Conservation (phyloP, 331 rosid genomes). For the Quercus lobata region DNA sequence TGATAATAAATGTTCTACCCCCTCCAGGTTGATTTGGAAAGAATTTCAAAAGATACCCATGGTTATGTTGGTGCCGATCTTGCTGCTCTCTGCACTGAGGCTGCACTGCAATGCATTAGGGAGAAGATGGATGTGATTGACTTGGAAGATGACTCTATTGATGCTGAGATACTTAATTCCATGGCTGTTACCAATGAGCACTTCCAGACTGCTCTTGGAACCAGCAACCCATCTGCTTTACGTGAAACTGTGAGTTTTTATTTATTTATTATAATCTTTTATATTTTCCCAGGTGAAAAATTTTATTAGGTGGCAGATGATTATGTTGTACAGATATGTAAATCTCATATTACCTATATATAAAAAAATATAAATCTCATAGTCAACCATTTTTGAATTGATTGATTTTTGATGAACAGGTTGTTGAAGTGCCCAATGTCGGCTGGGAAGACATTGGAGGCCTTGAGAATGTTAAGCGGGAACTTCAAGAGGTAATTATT, state of each 20-base stretch:
- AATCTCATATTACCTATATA: background rate
- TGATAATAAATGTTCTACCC: background rate
- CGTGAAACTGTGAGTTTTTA: background rate
- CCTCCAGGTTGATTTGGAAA: constrained; percentile 62
- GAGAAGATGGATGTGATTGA: constrained; percentile 60
- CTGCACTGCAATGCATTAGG: background rate
- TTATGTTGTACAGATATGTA: constrained; percentile 34
- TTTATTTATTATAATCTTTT: background rate
- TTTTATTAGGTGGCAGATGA: constrained; percentile 26
- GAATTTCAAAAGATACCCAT: constrained; percentile 56
- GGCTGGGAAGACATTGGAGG: background rate
- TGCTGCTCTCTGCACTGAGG: background rate
- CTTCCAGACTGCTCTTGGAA: background rate
- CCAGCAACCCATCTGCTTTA: background rate
- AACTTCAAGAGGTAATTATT: constrained; percentile 55
- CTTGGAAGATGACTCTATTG: background rate
- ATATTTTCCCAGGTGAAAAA: background rate
- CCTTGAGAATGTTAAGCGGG: background rate
- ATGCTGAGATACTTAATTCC: background rate
- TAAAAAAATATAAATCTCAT: background rate
- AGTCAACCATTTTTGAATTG: background rate
- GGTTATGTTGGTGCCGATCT: constrained; percentile 64
- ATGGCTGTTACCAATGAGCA: background rate
- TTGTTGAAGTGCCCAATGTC: background rate
- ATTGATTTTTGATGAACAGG: background rate